Evolutionary conservation across 1,284 basidiomycete species (phyloP).

Genomic region (Hemileccinum hortonii): DNA sequence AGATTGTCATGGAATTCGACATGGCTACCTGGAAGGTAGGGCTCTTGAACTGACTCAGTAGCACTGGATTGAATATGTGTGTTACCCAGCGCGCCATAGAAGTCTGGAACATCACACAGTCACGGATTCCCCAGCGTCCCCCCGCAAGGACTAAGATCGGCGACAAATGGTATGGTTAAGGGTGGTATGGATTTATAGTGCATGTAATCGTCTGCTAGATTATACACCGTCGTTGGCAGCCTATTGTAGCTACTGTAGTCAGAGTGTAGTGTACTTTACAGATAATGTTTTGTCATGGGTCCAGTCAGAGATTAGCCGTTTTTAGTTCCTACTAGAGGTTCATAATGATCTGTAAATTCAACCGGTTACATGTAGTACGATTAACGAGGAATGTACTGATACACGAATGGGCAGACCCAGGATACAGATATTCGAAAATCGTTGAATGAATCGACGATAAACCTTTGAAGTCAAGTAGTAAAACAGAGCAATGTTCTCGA

Average conservation of each 20-base stretch:
- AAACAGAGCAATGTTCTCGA: too few relatives aligned
- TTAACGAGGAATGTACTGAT: not conserved
- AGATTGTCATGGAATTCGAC: slow-evolving; percentile 86
- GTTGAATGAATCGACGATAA: not conserved
- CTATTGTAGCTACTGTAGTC: too few relatives aligned
- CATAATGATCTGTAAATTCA: too few relatives aligned
- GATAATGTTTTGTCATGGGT: slow-evolving; percentile 25
- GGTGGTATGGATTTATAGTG: not conserved
- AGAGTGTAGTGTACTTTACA: slow-evolving; percentile 22
- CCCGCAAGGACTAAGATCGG: slow-evolving; percentile 54
- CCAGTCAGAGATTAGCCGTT: not conserved
- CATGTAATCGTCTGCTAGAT: too few relatives aligned
- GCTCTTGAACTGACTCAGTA: not conserved
- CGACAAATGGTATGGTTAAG: slow-evolving; percentile 68
- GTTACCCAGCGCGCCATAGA: slow-evolving; percentile 69
- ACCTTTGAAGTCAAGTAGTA: too few relatives aligned
- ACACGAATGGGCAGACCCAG: not conserved
- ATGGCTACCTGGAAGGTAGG: slow-evolving; percentile 77
- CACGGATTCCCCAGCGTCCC: slow-evolving; percentile 66
- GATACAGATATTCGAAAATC: not conserved
- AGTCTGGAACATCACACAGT: slow-evolving; percentile 71
- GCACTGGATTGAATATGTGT: not conserved
- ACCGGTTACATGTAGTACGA: not conserved
- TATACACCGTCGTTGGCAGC: not conserved
- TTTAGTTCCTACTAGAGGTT: too few relatives aligned